Percentiles rank a stretch among this genome's conserved stretches.
phyloP scores from a whole-genome alignment of 345 rosid genomes.

The Salix caprea region DNA sequence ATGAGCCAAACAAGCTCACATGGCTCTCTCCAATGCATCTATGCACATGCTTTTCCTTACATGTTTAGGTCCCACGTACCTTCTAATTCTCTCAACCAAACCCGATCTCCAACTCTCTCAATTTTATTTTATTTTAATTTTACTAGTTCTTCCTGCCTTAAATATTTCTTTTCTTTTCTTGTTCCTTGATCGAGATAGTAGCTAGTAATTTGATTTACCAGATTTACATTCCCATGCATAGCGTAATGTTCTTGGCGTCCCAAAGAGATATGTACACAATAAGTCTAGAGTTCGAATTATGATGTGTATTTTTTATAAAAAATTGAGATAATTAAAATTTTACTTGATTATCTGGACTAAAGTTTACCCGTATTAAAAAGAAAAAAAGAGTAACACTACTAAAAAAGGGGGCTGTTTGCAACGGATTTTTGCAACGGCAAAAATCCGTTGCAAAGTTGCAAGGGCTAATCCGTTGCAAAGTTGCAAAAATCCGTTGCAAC shows the following conservation, averaged over 20 bases:
- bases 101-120: neutral
- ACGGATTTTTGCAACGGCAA: no score
- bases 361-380: no score
- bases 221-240: neutral
- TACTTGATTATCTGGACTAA: no score
- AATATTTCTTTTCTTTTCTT: neutral
- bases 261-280: no score
- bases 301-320: no score
- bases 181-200: neutral
- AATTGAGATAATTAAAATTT: fast-evolving
- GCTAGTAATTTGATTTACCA: neutral
- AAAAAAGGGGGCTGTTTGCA: no score
- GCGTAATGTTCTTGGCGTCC: neutral
- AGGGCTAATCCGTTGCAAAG: no score
- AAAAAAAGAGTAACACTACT: no score
- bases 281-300: fast-evolving
- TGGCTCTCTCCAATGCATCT: conserved; percentile 32
- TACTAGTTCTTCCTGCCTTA: neutral
- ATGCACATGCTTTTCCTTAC: conserved; percentile 35
- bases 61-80: conserved; percentile 22
- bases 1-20: conserved; percentile 36
- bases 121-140: no score
- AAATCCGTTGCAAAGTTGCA: no score
- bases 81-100: conserved; percentile 12
- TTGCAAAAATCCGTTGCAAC: no score